Percentiles rank a stretch among this genome's conserved stretches.
Conservation (phyloP, 352 stramenopile species). For the Pythium rhizo-oryzae region DNA sequence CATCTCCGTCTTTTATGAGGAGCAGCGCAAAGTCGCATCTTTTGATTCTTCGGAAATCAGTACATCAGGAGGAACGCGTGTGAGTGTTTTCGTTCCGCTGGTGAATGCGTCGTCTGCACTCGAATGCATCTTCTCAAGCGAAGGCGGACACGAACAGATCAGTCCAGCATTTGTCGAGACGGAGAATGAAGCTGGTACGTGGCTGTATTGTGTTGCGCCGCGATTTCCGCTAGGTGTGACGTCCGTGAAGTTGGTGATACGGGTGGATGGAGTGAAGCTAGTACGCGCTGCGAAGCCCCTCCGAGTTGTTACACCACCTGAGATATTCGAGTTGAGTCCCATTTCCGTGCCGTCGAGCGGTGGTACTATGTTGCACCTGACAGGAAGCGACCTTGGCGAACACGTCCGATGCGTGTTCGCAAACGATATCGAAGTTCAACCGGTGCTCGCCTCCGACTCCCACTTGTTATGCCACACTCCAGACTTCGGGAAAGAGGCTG, state of each 20-base stretch:
- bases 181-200: background rate
- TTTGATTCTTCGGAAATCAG: slow-evolving; percentile 1
- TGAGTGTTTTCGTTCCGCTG: background rate
- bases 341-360: background rate
- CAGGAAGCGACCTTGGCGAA: background rate
- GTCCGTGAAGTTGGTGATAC: background rate
- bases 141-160: background rate
- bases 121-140: slow-evolving; percentile 19
- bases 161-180: slow-evolving; percentile 5
- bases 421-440: slow-evolving; percentile 1
- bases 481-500: background rate
- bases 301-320: background rate
- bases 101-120: background rate
- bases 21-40: slow-evolving; percentile 3
- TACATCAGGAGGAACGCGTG: slow-evolving; percentile 17
- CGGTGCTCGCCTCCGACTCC: background rate
- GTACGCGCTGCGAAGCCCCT: background rate
- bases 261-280: slow-evolving; percentile 1
- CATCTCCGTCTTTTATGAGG: slow-evolving; percentile 16
- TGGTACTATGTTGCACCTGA: slow-evolving; percentile 2
- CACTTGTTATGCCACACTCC: slow-evolving; percentile 8
- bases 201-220: slow-evolving; percentile 13
- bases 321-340: slow-evolving; percentile 1
- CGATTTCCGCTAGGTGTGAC: background rate
- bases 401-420: slow-evolving; percentile 13